Percentiles rank a stretch among this genome's conserved stretches.
phyloP scores from a whole-genome alignment of 495 filamentous ascomycete species.

The Xylaria longipes region DNA sequence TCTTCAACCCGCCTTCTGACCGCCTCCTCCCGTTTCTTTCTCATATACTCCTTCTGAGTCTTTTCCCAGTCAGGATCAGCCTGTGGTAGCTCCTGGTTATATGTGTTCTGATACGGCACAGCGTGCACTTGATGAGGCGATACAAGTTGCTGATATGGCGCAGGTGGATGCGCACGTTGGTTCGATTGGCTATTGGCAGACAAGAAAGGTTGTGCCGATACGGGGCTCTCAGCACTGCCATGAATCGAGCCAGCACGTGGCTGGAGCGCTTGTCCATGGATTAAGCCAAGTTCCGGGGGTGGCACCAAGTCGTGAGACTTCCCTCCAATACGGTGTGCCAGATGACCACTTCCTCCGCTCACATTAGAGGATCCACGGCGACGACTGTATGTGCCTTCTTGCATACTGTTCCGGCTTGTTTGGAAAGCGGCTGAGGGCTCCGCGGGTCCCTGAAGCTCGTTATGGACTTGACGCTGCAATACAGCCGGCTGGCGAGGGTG shows the following conservation, averaged over 20 bases:
- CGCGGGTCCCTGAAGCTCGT: conserved; percentile 71
- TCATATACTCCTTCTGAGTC: conserved; percentile 84
- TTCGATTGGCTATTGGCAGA: conserved; percentile 43
- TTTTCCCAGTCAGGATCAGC: conserved; percentile 65
- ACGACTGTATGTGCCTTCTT: conserved; percentile 75
- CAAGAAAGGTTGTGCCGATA: conserved; percentile 53
- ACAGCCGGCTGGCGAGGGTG: conserved; percentile 76
- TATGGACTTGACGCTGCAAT: conserved; percentile 70
- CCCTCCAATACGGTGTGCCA: conserved; percentile 52
- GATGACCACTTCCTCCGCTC: conserved; percentile 84
- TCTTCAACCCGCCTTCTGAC: conserved; percentile 80
- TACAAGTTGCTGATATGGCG: conserved; percentile 57
- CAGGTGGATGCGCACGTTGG: conserved; percentile 43
- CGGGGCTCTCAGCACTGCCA: conserved; percentile 54
- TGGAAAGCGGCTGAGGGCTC: conserved; percentile 95
- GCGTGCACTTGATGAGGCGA: conserved; percentile 57
- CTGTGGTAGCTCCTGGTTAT: conserved; percentile 41
- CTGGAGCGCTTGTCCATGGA: conserved; percentile 46
- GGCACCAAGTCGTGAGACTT: conserved; percentile 53
- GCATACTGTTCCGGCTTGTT: conserved; percentile 71
- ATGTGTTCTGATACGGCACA: conserved; percentile 48
- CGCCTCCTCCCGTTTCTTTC: conserved; percentile 75
- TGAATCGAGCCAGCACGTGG: conserved; percentile 53
- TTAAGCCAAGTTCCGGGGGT: conserved; percentile 41
- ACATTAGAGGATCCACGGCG: conserved; percentile 93